Conservation (phyloP, 768 basidiomycete species). For the Mycena alexandri region DNA sequence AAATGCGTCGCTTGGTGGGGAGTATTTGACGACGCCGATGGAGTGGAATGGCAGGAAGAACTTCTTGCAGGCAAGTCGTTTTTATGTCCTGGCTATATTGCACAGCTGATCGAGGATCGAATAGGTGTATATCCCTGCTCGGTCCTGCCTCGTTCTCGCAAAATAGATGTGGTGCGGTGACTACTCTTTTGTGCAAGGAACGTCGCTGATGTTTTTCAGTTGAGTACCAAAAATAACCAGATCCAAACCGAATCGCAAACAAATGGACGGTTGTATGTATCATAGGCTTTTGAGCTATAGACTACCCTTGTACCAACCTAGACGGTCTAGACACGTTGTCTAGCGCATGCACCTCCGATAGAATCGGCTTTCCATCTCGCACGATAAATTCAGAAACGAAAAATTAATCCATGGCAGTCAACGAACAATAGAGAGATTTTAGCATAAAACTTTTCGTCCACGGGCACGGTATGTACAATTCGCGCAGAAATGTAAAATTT, state of each 20-base stretch:
- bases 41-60: slow-evolving; percentile 96
- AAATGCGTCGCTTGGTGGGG: slow-evolving; percentile 73
- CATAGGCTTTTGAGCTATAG: not conserved
- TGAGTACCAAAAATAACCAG: slow-evolving; percentile 13
- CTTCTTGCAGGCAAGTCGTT: slow-evolving; percentile 77
- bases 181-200: not conserved
- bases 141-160: slow-evolving; percentile 75
- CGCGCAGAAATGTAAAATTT: not conserved
- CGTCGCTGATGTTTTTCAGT: not conserved
- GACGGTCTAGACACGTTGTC: too few species aligned
- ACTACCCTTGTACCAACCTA: not conserved
- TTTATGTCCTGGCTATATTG: not conserved
- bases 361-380: not conserved
- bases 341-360: too few species aligned
- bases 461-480: slow-evolving; percentile 20
- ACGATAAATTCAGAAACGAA: not conserved
- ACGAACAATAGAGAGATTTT: slow-evolving; percentile 13
- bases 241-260: slow-evolving; percentile 12
- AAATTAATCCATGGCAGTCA: slow-evolving; percentile 20
- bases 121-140: slow-evolving; percentile 81
- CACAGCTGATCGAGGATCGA: slow-evolving; percentile 8
- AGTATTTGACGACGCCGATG: slow-evolving; percentile 85
- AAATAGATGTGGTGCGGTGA: slow-evolving; percentile 46
- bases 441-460: slow-evolving; percentile 25
- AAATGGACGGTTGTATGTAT: slow-evolving; percentile 33